These are phyloP conservation scores for Claviceps sp. DNA, from an alignment of 2,329 filamentous ascomycete genomes.

Conservation along the genomic window DNA sequence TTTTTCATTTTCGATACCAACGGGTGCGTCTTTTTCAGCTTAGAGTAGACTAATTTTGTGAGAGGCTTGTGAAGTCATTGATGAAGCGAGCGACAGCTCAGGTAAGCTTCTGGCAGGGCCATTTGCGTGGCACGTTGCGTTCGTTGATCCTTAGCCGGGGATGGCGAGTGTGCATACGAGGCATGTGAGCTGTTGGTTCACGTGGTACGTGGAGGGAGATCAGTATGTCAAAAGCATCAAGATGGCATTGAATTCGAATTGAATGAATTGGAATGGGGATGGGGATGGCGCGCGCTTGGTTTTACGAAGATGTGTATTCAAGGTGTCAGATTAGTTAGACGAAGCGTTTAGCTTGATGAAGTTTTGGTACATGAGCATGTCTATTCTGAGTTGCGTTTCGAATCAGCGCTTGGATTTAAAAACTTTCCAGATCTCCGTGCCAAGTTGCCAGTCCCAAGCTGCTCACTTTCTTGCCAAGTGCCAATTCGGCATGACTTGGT, in stretches of 20 bases:
- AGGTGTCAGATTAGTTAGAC: not conserved
- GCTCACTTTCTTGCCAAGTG: too few relatives aligned
- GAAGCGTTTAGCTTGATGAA: not conserved
- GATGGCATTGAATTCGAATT: not conserved
- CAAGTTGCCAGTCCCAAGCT: too few relatives aligned
- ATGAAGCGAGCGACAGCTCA: not conserved
- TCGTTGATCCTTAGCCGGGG: too few relatives aligned
- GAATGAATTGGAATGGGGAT: not conserved
- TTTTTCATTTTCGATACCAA: slow-evolving; percentile 25
- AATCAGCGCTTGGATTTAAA: too few relatives aligned
- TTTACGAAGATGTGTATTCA: not conserved
- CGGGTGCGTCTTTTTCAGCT: slow-evolving; percentile 14
- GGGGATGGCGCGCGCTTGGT: not conserved
- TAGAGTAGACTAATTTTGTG: slow-evolving; percentile 23
- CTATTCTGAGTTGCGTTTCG: too few relatives aligned
- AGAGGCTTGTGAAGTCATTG: not conserved
- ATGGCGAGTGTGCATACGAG: too few relatives aligned
- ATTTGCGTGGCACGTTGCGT: not conserved
- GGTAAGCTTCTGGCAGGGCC: not conserved
- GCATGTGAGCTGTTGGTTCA: too few relatives aligned
- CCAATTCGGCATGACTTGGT: too few relatives aligned
- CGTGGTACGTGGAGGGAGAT: too few relatives aligned
- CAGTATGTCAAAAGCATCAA: not conserved
- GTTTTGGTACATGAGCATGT: not conserved
- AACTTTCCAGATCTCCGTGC: too few relatives aligned